Evolutionary conservation across 495 filamentous ascomycete genomes (phyloP).

Genomic region (Penicillium flavigenum): DNA sequence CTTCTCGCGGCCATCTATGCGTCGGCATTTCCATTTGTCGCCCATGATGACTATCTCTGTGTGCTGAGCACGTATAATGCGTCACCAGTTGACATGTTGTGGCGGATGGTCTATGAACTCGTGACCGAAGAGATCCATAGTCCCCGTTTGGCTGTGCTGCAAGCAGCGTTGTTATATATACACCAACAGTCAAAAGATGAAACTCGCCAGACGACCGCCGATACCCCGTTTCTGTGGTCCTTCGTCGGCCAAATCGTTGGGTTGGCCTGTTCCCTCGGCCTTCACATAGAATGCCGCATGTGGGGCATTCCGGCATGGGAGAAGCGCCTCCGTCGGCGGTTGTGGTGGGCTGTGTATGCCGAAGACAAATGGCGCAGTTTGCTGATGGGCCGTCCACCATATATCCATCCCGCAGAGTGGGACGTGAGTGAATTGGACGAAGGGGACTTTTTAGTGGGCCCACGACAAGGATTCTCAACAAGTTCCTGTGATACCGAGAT

Average conservation of each 20-base stretch:
- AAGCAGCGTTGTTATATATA: conserved; percentile 37
- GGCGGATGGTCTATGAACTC: conserved; percentile 37
- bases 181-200: conserved; percentile 27
- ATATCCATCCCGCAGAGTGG: conserved; percentile 77
- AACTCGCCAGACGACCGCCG: conserved; percentile 24
- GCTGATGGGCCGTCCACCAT: conserved; percentile 82
- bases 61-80: conserved; percentile 32
- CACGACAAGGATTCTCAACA: conserved; percentile 26
- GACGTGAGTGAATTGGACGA: conserved; percentile 66
- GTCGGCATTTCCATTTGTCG: conserved; percentile 35
- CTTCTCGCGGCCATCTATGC: conserved; percentile 41
- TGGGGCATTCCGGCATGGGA: conserved; percentile 92
- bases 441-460: conserved; percentile 59
- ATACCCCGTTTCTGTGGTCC: conserved; percentile 39
- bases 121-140: conserved; percentile 38
- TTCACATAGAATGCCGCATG: conserved; percentile 82
- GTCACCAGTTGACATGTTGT: conserved; percentile 29
- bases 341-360: conserved; percentile 91
- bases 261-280: conserved; percentile 54
- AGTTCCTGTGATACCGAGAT: conserved; percentile 25
- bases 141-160: conserved; percentile 35
- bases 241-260: conserved; percentile 38
- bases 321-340: conserved; percentile 73
- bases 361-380: conserved; percentile 92
- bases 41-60: conserved; percentile 35